Conservation (phyloP, 2,329 filamentous ascomycete species). For the Thermothelomyces thermophilus region DNA sequence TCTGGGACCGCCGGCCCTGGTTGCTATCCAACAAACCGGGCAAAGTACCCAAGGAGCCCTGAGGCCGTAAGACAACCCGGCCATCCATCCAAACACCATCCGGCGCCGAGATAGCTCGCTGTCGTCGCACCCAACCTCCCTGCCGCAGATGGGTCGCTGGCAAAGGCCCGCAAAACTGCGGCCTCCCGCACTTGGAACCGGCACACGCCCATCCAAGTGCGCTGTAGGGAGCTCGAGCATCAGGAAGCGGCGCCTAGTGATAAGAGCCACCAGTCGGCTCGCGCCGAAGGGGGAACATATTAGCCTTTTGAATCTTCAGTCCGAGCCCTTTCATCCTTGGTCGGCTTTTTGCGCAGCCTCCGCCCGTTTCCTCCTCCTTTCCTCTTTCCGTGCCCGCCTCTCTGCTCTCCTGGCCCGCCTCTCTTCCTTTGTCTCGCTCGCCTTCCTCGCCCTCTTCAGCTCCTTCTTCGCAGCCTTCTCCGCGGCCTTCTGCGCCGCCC, state of each 20-base stretch:
- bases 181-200: not conserved
- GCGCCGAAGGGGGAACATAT: not conserved
- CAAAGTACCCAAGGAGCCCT: conserved; percentile 57
- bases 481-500: conserved; percentile 25
- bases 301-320: not conserved
- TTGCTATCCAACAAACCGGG: conserved; percentile 68
- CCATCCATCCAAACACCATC: not conserved
- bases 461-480: conserved; percentile 31
- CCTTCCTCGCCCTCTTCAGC: conserved; percentile 29
- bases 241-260: not conserved
- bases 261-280: not conserved
- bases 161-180: not conserved
- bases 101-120: not conserved
- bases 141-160: not conserved
- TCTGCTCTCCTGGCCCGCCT: conserved; percentile 41
- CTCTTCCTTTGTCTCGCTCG: conserved; percentile 39
- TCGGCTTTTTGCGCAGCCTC: not conserved
- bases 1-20: conserved; percentile 87
- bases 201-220: not conserved
- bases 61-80: not conserved
- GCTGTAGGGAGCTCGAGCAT: not conserved
- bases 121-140: too few species aligned
- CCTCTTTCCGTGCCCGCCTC: conserved; percentile 38
- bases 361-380: conserved; percentile 30
- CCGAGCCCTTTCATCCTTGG: conserved; percentile 10